phyloP scores from a whole-genome alignment of 2,329 filamentous ascomycete genomes.

The Teratosphaeria nubilosa region DNA sequence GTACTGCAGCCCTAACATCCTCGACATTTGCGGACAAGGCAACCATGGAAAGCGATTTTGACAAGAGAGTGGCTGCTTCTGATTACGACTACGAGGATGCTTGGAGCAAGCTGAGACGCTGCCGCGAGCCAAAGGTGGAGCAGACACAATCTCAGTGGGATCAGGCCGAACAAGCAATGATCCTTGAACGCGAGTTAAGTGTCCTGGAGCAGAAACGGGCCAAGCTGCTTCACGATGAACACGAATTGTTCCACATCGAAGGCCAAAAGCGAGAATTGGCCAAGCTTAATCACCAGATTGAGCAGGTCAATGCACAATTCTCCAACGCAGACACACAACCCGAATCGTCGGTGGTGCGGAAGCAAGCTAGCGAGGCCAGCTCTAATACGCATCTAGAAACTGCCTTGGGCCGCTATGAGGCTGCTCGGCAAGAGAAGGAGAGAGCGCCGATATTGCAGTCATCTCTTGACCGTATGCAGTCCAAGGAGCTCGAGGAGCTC shows the following conservation, averaged over 20 bases:
- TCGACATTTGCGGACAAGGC: conserved; percentile 2
- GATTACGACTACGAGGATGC: conserved; percentile 8
- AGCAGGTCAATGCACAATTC: background rate
- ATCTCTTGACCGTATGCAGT: conserved; percentile 20
- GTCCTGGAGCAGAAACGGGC: background rate
- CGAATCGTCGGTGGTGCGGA: background rate
- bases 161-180: conserved; percentile 8
- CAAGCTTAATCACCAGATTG: background rate
- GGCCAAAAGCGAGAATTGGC: background rate
- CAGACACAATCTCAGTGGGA: conserved; percentile 5
- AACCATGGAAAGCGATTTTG: conserved; percentile 2
- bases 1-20: background rate
- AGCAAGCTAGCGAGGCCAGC: background rate
- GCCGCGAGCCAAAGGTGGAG: background rate
- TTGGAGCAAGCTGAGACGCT: background rate
- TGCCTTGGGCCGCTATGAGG: background rate
- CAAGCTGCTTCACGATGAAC: conserved; percentile 2
- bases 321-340: background rate
- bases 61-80: conserved; percentile 2
- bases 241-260: background rate
- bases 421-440: background rate
- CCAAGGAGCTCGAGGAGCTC: conserved; percentile 12
- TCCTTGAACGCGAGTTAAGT: background rate
- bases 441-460: conserved; percentile 9
- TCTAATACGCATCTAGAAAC: background rate